Evolutionary conservation across 2,329 filamentous ascomycete species (phyloP).

Genomic region (Xylariaceae sp.): DNA sequence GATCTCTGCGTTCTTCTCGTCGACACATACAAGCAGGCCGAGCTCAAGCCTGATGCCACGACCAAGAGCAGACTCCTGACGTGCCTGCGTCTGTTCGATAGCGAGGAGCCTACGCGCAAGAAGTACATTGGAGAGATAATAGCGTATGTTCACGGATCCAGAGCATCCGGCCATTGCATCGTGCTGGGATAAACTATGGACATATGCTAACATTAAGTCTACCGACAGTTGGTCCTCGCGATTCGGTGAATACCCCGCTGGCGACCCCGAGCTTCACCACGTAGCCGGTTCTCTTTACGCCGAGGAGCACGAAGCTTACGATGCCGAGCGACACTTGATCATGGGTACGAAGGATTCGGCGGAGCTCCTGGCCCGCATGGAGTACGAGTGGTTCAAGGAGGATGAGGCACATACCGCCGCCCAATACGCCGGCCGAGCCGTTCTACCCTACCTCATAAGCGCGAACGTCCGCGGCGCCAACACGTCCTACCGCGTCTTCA

Average conservation of each 20-base stretch:
- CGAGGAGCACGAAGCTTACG: conserved; percentile 88
- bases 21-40: conserved; percentile 85
- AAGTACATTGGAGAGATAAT: conserved; percentile 85
- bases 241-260: conserved; percentile 79
- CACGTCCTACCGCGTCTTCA: conserved; percentile 73
- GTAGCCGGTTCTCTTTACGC: conserved; percentile 82
- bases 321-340: conserved; percentile 84
- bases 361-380: conserved; percentile 71
- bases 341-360: conserved; percentile 87
- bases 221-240: conserved; percentile 69
- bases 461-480: conserved; percentile 89
- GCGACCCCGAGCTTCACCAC: conserved; percentile 92
- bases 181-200: conserved; percentile 1
- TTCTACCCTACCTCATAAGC: conserved; percentile 84
- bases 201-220: conserved; percentile 13
- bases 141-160: conserved; percentile 43
- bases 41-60: conserved; percentile 68
- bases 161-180: conserved; percentile 3
- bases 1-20: conserved; percentile 83
- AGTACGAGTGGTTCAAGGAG: conserved; percentile 90
- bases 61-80: conserved; percentile 72
- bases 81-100: conserved; percentile 72
- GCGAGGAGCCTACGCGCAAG: conserved; percentile 85
- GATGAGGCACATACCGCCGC: conserved; percentile 85
- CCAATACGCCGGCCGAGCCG: conserved; percentile 76